Base-by-base conservation (phyloP, 371 early-diverging fungal genomes). In the Syncephalis fuscata region DNA sequence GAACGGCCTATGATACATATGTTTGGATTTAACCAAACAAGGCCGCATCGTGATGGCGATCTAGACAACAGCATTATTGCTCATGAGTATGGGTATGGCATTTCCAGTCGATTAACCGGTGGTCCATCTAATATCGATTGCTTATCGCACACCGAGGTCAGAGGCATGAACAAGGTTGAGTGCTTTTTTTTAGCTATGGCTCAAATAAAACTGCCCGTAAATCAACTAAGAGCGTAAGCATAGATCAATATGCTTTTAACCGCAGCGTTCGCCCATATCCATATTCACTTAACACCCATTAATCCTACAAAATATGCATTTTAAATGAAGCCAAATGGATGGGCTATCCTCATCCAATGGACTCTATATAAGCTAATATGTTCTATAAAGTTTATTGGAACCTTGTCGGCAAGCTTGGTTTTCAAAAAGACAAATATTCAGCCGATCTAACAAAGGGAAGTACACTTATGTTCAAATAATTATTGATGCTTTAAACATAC, bases 331-430 rank as follows among this genome's bases (percentile, higher is more conserved):
- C 11, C 11, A 11, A 32, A 38, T 80, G 79, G 5, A 32, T 4
- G 32, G 77, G 65, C 3, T 88, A 92, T 68, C 85, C 82, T 82
- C 91, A 90, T 58, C 82, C 87, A 51, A 90, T 83, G 67, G 93
- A 91, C 46, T 88, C 85, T 57, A 91, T 92, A 17, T 92, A 90
- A 90, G 92, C 92, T 23, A 78, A 68, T 50, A 92, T 89, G 74
- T 62, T 88, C 17, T 88, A 76, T 58, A 89, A 91, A 60, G 75
- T 85, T 20, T 82, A 81, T 60, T 82, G 80, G 71, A n/a, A 75
- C 77, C 58, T 40, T 83, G 47, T 76, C 79, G 38, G 74, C 74
- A 49, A 58, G 60, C 48, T 57, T 68, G 21, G 83, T 81, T 3
- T 84, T 75, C 58, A 68, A 70, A 0, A 48, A 66, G 58, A 77